These are phyloP conservation scores for Podospora bellae-mahoneyi DNA, from an alignment of 495 filamentous ascomycete species.

Conservation along the genomic window DNA sequence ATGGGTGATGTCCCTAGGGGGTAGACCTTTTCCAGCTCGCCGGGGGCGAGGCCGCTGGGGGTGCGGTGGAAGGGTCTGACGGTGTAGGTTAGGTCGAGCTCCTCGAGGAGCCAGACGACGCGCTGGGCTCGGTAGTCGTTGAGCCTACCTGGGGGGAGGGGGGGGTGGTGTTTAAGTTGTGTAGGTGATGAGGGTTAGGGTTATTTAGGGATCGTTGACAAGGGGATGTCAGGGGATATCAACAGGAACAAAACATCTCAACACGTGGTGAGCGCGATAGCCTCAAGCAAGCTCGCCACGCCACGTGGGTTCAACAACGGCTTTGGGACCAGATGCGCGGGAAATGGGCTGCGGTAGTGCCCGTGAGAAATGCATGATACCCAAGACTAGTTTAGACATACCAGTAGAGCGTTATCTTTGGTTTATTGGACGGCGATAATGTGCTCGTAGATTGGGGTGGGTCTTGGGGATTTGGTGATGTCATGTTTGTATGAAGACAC, in stretches of 20 bases:
- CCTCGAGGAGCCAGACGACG: conserved; percentile 86
- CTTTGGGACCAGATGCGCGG: background rate
- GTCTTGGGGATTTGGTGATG: background rate
- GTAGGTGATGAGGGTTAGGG: no score
- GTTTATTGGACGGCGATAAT: background rate
- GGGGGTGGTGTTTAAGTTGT: background rate
- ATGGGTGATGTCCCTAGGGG: conserved; percentile 82
- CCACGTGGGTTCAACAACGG: background rate
- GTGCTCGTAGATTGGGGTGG: background rate
- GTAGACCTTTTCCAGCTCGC: conserved; percentile 71
- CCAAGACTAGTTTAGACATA: background rate
- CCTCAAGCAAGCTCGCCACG: no score
- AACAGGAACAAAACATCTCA: no score
- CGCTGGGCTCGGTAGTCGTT: conserved; percentile 76
- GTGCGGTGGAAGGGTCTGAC: conserved; percentile 70
- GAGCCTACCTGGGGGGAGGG: conserved; percentile 50
- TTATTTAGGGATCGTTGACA: no score
- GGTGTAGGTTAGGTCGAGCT: conserved; percentile 73
- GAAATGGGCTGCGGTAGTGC: background rate
- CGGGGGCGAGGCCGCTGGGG: conserved; percentile 58
- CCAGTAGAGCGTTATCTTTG: background rate
- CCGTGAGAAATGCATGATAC: background rate
- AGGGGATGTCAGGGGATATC: no score
- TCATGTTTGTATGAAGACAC: background rate
- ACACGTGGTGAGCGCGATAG: no score